Evolutionary conservation across 345 rosid species (phyloP), one percentile per base, ranked within the genome.

Genomic region (Gossypium raimondii): DNA sequence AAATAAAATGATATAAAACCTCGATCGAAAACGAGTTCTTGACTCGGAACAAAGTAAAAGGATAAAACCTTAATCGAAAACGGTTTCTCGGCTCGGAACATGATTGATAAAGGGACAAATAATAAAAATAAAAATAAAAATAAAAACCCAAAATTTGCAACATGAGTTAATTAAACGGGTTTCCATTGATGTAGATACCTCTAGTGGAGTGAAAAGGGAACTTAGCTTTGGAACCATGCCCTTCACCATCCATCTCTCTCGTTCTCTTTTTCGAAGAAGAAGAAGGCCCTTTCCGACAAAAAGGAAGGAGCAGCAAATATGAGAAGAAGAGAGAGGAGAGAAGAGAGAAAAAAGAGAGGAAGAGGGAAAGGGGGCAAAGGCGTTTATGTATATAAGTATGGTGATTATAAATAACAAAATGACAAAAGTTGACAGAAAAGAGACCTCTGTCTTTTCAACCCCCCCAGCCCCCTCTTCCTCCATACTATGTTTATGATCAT

Each of bases 401-500:
- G 57, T 48, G 14, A 27, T 1, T 48, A 68, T 27, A 68, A 50
- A 16, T 50, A 50, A 50, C 58, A 50, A 68, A 68, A 25, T 50
- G 73, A 68, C 73, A 68, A 68, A 68, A 67, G 43, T 67, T 67
- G 72, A 67, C 72, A 24, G 57, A 14, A 41, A 4, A 11, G 17
- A 67, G 58, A 20, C 70, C 29, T 66, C 27, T n/a, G 18, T 18
- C 58, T 53, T 67, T 29, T 67, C 48, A 25, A 5, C 3, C 64
- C 41, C 4, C 38, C 52, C 20, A 4, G 70, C 52, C 52, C 57
- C 57, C 43, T 50, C 58, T 1, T 12, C 17, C 50, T 45, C 43
- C 11, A 57, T 16, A 24, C n/a, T 11, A 17, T 20, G 48, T 65
- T 44, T 4, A 3, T 18, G 29, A 66, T 44, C 53, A 11, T 11